phyloP scores from a whole-genome alignment of 73 alveolate species.

The Paramecium caudatum region DNA sequence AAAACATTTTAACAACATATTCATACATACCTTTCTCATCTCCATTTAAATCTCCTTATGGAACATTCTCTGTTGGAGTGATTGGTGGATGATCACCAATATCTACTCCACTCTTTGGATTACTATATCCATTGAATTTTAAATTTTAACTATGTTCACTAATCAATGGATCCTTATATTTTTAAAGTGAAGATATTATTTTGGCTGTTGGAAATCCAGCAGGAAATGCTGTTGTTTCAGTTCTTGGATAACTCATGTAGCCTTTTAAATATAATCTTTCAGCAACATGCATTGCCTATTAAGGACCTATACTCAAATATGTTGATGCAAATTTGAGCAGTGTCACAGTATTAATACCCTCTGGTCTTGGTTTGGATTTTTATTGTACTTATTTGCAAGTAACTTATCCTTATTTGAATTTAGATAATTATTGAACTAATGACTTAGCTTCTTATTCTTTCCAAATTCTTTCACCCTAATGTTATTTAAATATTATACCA shows the following conservation, averaged over 20 bases:
- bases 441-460: constrained; percentile 75
- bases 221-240: constrained; percentile 98
- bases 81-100: constrained; percentile 99
- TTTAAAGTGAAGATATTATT: constrained; percentile 81
- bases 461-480: constrained; percentile 76
- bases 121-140: constrained; percentile 82
- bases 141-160: constrained; percentile 43
- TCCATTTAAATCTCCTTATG: constrained; percentile 83
- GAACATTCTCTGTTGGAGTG: constrained; percentile 98
- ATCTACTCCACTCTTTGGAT: constrained; percentile 96
- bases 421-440: neutral
- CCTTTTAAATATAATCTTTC: constrained; percentile 99
- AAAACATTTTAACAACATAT: constrained; percentile 94
- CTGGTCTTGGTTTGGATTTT: constrained; percentile 89
- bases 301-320: constrained; percentile 97
- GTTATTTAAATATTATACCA: neutral
- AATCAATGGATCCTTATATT: constrained; percentile 11
- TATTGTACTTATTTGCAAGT: constrained; percentile 74
- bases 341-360: constrained; percentile 97
- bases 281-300: constrained; percentile 98
- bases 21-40: constrained; percentile 80
- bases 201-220: constrained; percentile 91
- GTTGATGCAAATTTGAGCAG: constrained; percentile 95
- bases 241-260: constrained; percentile 99
- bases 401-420: constrained; percentile 70